Conservation (phyloP, 2,329 filamentous ascomycete genomes). For the Lasiodiplodia sp. region DNA sequence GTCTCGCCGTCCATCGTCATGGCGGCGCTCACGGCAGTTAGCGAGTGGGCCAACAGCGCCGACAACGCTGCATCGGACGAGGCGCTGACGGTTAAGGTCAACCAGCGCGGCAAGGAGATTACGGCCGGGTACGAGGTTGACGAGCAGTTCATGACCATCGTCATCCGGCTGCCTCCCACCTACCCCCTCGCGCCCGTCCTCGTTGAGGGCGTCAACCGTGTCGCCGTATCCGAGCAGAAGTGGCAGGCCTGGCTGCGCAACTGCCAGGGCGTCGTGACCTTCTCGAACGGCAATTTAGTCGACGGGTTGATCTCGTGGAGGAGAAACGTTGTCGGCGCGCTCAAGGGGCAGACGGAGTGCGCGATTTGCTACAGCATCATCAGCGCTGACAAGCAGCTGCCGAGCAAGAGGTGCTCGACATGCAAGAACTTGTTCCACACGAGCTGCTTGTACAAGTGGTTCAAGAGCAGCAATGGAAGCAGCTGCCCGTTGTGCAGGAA, state of each 20-base stretch:
- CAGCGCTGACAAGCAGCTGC: constrained; percentile 84
- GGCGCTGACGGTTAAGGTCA: constrained; percentile 73
- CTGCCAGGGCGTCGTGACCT: constrained; percentile 91
- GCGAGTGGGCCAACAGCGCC: constrained; percentile 66
- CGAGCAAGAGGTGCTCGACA: constrained; percentile 88
- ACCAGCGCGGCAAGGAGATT: constrained; percentile 74
- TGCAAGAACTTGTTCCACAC: constrained; percentile 96
- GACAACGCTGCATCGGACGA: constrained; percentile 53
- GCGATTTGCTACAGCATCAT: constrained; percentile 98
- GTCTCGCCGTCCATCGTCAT: constrained; percentile 76
- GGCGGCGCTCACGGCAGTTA: constrained; percentile 71
- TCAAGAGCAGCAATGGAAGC: constrained; percentile 89
- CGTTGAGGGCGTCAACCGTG: constrained; percentile 79
- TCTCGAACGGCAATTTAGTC: constrained; percentile 86
- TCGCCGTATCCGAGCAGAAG: constrained; percentile 87
- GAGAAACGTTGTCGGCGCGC: constrained; percentile 82
- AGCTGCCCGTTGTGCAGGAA: constrained; percentile 94
- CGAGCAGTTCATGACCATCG: constrained; percentile 81
- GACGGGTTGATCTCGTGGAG: constrained; percentile 87
- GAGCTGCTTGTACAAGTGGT: constrained; percentile 94
- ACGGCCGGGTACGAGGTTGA: constrained; percentile 87
- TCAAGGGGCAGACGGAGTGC: constrained; percentile 94
- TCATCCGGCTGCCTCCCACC: constrained; percentile 78
- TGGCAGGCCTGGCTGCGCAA: constrained; percentile 92
- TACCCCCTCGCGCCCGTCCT: constrained; percentile 84